Evolutionary conservation across 2,329 filamentous ascomycete species (phyloP), one percentile per base, ranked within the genome.

Genomic region (Ophiocordyceps camponoti-floridani): DNA sequence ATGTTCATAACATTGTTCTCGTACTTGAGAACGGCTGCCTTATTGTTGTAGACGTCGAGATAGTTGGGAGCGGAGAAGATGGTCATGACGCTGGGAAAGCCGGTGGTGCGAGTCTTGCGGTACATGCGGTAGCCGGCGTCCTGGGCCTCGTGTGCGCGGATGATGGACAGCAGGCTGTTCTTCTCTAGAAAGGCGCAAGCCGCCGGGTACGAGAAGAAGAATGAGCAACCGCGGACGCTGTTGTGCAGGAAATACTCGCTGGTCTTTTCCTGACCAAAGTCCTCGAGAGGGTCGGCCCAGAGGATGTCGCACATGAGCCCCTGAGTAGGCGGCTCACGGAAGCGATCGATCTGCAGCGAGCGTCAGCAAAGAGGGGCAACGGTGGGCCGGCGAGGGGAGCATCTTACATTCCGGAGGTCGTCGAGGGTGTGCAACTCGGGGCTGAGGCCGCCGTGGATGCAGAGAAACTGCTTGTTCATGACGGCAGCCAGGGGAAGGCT

Each of bases 1-100:
- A 98, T 98, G 70, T 98, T 98, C 91, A 98, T 98, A 49, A 98
- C 91, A 58, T 98, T 98, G 66, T 98, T 98, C 68, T 98, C 91
- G 62, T 98, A 98, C 68, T 98, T 98, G 56, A 98, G 71, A 38
- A 98, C 91, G 0, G 91, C 91, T 2, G 91, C 91, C 71, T 98
- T 98, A 74, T 98, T 98, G 77, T 98, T 98, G 68, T 98, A 98
- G 35, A 98, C 88, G 58, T 98, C 91, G 50, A 98, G 78, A 61
- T 98, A 98, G 65, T 98, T 98, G 35, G 91, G 91, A 1, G 91
- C 91, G 41, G 89, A 96, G 73, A 98, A 98, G 57, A 98, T 98
- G 53, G 91, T 98, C 91, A 98, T 98, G 50, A 98, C 91, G 66
- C 88, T 95, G 19, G 91, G 91, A 68, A 98, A 98, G 2, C 91